Evolutionary conservation across 169 alveolate genomes (phyloP).

Genomic region (Plasmodium vinckei): DNA sequence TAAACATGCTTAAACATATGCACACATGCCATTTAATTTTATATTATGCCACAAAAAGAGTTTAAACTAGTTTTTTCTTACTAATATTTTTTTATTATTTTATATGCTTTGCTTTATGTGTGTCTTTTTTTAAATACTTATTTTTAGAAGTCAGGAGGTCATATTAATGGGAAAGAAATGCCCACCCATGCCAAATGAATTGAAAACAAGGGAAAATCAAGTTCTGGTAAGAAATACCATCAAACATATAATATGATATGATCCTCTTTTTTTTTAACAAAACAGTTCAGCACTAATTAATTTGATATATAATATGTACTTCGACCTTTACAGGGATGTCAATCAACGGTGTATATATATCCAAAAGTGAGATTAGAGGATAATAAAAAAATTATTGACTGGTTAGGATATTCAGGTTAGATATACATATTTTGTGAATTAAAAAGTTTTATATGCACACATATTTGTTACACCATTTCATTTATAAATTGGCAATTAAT

Average conservation of each 20-base stretch:
- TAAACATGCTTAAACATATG: neutral
- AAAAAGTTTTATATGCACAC: no score
- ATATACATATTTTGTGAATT: neutral
- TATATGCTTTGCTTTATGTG: neutral
- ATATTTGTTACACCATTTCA: neutral
- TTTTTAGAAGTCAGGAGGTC: slow-evolving; percentile 74
- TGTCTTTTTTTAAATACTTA: slow-evolving; percentile 3
- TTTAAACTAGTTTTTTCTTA: no score
- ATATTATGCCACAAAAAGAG: no score
- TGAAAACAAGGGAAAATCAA: slow-evolving; percentile 64
- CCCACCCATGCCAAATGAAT: slow-evolving; percentile 66
- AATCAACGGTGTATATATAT: slow-evolving; percentile 62
- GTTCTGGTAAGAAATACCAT: slow-evolving; percentile 33
- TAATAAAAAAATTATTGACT: slow-evolving; percentile 37
- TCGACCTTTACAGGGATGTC: slow-evolving; percentile 54
- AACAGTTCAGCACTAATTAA: neutral
- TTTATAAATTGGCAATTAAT: neutral
- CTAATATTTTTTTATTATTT: no score
- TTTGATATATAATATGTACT: neutral
- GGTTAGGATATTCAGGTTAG: slow-evolving; percentile 77
- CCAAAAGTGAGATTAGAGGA: slow-evolving; percentile 39
- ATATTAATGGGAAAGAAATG: slow-evolving; percentile 71
- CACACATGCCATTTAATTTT: neutral
- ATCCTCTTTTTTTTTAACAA: neutral
- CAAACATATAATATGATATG: neutral